Evolutionary conservation across 345 rosid species (phyloP).

Genomic region (Sisymbrium irio): DNA sequence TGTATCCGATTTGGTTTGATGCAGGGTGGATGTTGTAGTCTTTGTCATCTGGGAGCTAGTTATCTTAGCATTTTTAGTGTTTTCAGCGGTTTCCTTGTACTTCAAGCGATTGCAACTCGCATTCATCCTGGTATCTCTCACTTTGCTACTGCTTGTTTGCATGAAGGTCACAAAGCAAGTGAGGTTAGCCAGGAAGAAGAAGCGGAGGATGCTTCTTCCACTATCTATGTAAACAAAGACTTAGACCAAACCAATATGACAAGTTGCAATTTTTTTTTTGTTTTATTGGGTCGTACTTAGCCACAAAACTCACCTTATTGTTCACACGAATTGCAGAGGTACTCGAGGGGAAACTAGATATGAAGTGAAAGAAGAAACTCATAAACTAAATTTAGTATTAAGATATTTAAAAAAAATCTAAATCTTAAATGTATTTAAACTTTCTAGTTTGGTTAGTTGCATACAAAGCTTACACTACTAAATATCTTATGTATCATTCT

Average conservation of each 20-base stretch:
- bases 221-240: constrained; percentile 68
- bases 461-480: no score
- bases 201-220: constrained; percentile 98
- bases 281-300: neutral
- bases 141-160: constrained; percentile 80
- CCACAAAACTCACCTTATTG: constrained; percentile 17
- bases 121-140: constrained; percentile 67
- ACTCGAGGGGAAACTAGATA: no score
- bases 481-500: no score
- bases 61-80: constrained; percentile 87
- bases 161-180: constrained; percentile 89
- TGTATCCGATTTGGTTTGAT: constrained; percentile 19
- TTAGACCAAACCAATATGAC: neutral
- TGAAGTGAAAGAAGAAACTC: no score
- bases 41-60: constrained; percentile 96
- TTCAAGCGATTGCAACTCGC: constrained; percentile 77
- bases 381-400: no score
- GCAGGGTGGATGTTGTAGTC: constrained; percentile 94
- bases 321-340: no score
- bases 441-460: no score
- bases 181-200: constrained; percentile 81
- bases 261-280: neutral
- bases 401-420: no score
- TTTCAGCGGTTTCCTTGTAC: constrained; percentile 90
- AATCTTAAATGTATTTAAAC: no score